Evolutionary conservation across 345 rosid species (phyloP).

Genomic region (Gossypium rotundifolium): DNA sequence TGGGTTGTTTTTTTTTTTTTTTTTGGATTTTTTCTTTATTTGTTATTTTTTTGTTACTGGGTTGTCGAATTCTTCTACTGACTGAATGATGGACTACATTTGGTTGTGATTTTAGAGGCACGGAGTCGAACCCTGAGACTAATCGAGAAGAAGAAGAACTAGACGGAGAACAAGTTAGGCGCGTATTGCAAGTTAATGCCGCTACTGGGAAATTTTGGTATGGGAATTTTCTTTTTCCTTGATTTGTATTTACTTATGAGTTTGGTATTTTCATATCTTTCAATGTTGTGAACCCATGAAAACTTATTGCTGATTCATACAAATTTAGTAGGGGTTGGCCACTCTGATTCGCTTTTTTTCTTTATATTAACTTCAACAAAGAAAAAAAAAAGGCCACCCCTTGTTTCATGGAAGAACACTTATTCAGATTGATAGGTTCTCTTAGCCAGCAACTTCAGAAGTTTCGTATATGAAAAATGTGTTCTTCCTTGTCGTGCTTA

Average conservation of each 20-base stretch:
- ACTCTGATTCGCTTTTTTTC: background rate
- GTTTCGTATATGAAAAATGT: background rate
- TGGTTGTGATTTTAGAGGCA: conserved; percentile 2
- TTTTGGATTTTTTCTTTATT: background rate
- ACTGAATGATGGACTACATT: background rate
- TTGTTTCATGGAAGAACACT: background rate
- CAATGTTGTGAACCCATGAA: background rate
- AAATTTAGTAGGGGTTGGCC: background rate
- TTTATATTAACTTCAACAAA: background rate
- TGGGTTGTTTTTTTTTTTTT: background rate
- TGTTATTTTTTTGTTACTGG: background rate
- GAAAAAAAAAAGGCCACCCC: background rate
- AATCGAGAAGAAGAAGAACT: background rate
- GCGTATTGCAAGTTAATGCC: conserved; percentile 1
- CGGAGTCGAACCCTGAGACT: background rate
- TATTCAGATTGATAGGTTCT: background rate
- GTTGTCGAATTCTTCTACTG: background rate
- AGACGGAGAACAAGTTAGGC: conserved; percentile 7
- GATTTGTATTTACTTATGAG: background rate
- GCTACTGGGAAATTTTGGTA: conserved; percentile 14
- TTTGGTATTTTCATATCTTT: background rate
- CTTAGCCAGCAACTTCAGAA: background rate
- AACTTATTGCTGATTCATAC: background rate
- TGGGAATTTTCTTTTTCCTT: background rate
- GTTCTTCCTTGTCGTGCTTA: background rate